Conservation (phyloP, 2,329 filamentous ascomycete species). For the Thermothelomyces thermophilus region DNA sequence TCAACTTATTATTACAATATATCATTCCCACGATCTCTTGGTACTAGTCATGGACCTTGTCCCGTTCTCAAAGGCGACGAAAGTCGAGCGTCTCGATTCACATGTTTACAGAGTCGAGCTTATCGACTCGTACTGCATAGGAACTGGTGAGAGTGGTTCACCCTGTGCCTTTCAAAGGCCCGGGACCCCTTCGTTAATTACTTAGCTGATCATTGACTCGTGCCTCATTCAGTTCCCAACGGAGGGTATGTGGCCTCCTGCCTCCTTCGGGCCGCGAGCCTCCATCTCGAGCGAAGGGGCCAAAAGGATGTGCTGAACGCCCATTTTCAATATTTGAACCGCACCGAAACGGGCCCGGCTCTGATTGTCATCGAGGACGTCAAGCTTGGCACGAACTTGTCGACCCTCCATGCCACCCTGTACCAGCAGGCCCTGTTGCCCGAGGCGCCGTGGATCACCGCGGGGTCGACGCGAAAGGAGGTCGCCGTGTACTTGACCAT, state of each 20-base stretch:
- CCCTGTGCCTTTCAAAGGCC: not conserved
- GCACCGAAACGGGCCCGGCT: constrained; percentile 34
- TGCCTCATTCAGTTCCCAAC: constrained; percentile 32
- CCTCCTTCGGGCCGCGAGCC: constrained; percentile 32
- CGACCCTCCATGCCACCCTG: constrained; percentile 37
- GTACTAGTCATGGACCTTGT: constrained; percentile 3
- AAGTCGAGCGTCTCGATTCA: constrained; percentile 20
- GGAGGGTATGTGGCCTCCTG: constrained; percentile 41
- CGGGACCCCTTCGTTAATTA: not conserved
- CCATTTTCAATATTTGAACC: constrained; percentile 37
- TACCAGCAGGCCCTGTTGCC: constrained; percentile 34
- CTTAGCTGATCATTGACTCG: not conserved
- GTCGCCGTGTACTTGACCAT: constrained; percentile 38
- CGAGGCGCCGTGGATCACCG: constrained; percentile 32
- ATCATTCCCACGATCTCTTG: too few relatives aligned
- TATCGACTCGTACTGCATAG: constrained; percentile 23
- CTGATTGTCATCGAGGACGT: constrained; percentile 35
- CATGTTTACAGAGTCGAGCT: constrained; percentile 25
- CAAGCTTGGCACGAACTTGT: constrained; percentile 37
- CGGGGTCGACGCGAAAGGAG: constrained; percentile 26
- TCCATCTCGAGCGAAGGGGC: constrained; percentile 29
- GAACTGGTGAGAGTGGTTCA: constrained; percentile 17
- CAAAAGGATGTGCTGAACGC: constrained; percentile 36
- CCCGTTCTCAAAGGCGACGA: constrained; percentile 23
- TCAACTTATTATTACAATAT: not conserved